These are phyloP conservation scores for Clitoria ternatea DNA, from an alignment of 306 rosid genomes.

Conservation along the genomic window DNA sequence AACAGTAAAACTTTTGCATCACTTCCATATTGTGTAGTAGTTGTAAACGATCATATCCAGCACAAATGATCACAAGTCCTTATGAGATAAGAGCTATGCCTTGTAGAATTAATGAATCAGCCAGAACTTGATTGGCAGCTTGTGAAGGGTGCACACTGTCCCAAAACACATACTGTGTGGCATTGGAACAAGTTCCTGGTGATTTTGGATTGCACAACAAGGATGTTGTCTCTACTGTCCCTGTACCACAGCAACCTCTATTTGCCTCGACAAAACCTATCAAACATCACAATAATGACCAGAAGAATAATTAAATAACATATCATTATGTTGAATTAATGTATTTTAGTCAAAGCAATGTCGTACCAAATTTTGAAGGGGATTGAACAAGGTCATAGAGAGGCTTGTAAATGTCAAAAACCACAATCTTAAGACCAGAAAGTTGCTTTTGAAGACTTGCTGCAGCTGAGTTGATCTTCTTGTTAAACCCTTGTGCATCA, in stretches of 20 bases:
- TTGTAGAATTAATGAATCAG: conserved; percentile 63
- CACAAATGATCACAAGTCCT: conserved; percentile 19
- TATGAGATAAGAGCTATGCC: conserved; percentile 69
- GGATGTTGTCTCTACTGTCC: conserved; percentile 61
- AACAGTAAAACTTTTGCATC: conserved; percentile 25
- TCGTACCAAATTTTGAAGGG: conserved; percentile 74
- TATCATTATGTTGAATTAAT: neutral
- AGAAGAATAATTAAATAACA: neutral
- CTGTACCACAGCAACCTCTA: conserved; percentile 97
- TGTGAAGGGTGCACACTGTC: conserved; percentile 93
- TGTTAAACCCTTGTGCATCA: conserved; percentile 75
- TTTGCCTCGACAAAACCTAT: conserved; percentile 74
- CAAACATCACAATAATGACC: neutral
- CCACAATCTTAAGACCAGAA: conserved; percentile 65
- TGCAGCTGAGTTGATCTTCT: conserved; percentile 64
- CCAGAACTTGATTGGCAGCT: conserved; percentile 83
- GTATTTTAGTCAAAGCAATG: neutral
- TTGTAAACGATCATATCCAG: neutral
- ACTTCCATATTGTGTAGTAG: conserved; percentile 21
- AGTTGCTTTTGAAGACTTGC: conserved; percentile 63
- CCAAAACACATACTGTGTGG: conserved; percentile 90
- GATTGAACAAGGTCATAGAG: conserved; percentile 62
- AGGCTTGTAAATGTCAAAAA: conserved; percentile 81
- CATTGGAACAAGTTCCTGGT: conserved; percentile 80
- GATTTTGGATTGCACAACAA: conserved; percentile 75